Evolutionary conservation across 2,329 filamentous ascomycete species (phyloP).

Genomic region (Ophiocordyceps polyrhachis-furcata): DNA sequence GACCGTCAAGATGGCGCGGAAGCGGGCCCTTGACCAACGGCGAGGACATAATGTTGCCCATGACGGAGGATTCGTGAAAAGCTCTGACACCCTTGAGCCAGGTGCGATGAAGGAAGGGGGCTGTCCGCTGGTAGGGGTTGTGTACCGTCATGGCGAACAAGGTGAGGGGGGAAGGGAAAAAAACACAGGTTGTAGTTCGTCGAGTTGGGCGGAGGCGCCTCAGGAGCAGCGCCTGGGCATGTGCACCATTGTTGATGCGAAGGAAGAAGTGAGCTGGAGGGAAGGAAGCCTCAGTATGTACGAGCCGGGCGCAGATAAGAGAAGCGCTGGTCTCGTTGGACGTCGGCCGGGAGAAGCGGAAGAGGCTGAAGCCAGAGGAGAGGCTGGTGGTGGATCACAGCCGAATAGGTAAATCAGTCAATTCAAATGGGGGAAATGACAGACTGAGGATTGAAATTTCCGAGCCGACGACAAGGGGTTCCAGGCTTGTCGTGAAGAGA

Average conservation of each 20-base stretch:
- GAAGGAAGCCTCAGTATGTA: background rate
- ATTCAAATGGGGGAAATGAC: background rate
- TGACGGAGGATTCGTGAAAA: slow-evolving; percentile 18
- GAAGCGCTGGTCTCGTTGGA: background rate
- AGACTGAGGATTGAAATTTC: background rate
- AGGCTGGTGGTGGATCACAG: background rate
- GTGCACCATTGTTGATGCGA: background rate
- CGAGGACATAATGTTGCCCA: slow-evolving; percentile 25
- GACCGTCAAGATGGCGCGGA: slow-evolving; percentile 15
- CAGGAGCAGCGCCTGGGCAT: background rate
- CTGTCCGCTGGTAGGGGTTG: slow-evolving; percentile 25
- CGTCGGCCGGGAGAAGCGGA: background rate
- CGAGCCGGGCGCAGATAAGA: background rate
- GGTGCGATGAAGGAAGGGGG: slow-evolving; percentile 36
- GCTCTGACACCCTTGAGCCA: slow-evolving; percentile 29
- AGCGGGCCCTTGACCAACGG: slow-evolving; percentile 16
- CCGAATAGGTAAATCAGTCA: background rate
- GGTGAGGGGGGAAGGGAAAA: background rate
- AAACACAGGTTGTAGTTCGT: background rate
- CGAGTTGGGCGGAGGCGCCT: background rate
- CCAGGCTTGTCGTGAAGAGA: background rate
- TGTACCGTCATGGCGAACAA: slow-evolving; percentile 27
- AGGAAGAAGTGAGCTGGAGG: background rate
- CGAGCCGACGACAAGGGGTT: background rate
- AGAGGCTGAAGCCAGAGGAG: background rate